A percentile compares a stretch with the other conserved stretches of the same genome.
Evolutionary conservation across 2,329 filamentous ascomycete genomes (phyloP).

Genomic region (Claviceps cyperi): DNA sequence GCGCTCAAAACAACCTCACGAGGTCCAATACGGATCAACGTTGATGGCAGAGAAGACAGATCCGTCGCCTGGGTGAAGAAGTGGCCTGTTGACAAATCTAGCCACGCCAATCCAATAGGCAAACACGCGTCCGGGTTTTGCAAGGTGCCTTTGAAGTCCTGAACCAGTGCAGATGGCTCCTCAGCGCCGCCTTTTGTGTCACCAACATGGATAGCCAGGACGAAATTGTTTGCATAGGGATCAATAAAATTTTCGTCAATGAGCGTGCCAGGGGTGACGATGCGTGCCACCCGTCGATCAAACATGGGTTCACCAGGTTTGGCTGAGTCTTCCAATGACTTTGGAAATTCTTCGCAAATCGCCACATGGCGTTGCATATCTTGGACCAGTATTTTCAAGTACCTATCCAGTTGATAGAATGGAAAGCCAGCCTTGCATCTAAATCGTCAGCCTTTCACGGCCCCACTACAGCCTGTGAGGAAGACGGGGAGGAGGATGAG

Average conservation of each 20-base stretch:
- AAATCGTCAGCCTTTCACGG: background rate
- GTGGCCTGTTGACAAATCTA: conserved; percentile 87
- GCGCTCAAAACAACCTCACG: conserved; percentile 72
- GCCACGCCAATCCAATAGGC: conserved; percentile 70
- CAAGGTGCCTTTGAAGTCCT: conserved; percentile 3
- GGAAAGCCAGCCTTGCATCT: conserved; percentile 67
- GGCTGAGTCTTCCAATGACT: conserved; percentile 52
- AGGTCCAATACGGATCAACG: conserved; percentile 68
- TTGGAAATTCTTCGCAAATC: conserved; percentile 82
- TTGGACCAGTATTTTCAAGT: conserved; percentile 83
- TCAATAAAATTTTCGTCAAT: conserved; percentile 98
- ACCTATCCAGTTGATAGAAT: conserved; percentile 81
- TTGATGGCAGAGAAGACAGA: conserved; percentile 58
- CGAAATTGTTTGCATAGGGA: conserved; percentile 82
- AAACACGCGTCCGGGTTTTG: conserved; percentile 5
- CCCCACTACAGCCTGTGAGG: background rate
- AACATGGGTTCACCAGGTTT: conserved; percentile 70
- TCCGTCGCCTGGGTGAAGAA: conserved; percentile 75
- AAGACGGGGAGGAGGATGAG: background rate
- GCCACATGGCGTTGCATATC: conserved; percentile 85
- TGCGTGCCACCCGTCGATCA: conserved; percentile 68
- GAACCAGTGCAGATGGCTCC: background rate
- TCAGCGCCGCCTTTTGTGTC: background rate
- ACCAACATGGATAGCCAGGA: conserved; percentile 60
- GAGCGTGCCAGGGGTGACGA: conserved; percentile 86